Base-by-base conservation (phyloP, 805 yeast genomes). In the Candida krabiensis region DNA sequence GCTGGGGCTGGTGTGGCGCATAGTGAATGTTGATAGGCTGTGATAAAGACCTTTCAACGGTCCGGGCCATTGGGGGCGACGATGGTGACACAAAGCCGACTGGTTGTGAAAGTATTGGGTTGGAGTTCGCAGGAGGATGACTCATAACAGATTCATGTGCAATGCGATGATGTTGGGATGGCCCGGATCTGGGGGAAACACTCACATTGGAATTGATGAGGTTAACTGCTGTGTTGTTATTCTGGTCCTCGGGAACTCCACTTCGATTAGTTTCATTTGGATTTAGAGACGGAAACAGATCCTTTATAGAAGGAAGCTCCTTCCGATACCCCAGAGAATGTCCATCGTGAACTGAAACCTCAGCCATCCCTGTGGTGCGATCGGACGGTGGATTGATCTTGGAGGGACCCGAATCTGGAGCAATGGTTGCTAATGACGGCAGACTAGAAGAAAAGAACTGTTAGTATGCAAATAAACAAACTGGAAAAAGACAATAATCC, bases 291-390 rank as follows among this genome's bases (percentile, higher is more conserved):
- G 56, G 56, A 29, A 52, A 52, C 11, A 52, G 37, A 23, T 52
- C 52, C 19, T 50, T 52, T 14, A 52, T 50, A 4, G 56, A 50
- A 11, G 56, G 56, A 9, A 52, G 41, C 34, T 48, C 53, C 30
- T 41, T 45, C 9, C 9, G 8, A n/a, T n/a, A n/a, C 11, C 11
- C 9, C 32, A 29, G 24, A 7, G 24, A 21, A n/a, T n/a, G n/a
- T n/a, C n/a, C n/a, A n/a, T n/a, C n/a, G n/a, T n/a, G n/a, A n/a
- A n/a, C n/a, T n/a, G n/a, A n/a, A n/a, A n/a, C n/a, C n/a, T n/a
- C n/a, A n/a, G n/a, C n/a, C n/a, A n/a, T n/a, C n/a, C n/a, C n/a
- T n/a, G n/a, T n/a, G n/a, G n/a, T n/a, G n/a, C n/a, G n/a, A n/a
- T n/a, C n/a, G n/a, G n/a, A n/a, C n/a, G n/a, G n/a, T n/a, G n/a